Conservation (phyloP, 2,329 filamentous ascomycete genomes). For the Penicillium oxalicum region DNA sequence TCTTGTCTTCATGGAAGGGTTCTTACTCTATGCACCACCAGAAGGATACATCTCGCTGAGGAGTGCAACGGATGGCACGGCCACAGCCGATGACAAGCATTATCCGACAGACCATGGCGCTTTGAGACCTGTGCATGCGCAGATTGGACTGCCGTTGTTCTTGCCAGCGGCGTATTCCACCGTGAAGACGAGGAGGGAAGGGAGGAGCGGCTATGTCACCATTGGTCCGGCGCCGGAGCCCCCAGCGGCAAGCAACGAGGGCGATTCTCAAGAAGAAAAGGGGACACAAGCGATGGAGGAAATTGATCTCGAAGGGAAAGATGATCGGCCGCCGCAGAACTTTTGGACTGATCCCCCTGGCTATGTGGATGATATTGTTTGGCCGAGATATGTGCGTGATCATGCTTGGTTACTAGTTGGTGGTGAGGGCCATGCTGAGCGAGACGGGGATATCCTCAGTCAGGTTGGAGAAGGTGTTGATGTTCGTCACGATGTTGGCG, state of each 20-base stretch:
- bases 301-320: conserved; percentile 27
- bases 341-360: conserved; percentile 95
- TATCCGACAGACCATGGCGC: conserved; percentile 16
- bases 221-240: conserved; percentile 35
- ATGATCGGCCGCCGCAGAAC: conserved; percentile 52
- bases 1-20: conserved; percentile 78
- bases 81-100: background rate
- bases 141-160: conserved; percentile 71
- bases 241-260: background rate
- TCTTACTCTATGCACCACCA: conserved; percentile 66
- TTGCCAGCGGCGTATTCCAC: conserved; percentile 59
- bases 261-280: background rate
- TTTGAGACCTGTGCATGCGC: conserved; percentile 25
- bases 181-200: conserved; percentile 37
- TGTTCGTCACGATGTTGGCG: conserved; percentile 29
- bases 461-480: conserved; percentile 15
- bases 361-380: conserved; percentile 90
- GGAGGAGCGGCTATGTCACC: conserved; percentile 44
- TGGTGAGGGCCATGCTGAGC: conserved; percentile 56
- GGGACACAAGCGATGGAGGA: conserved; percentile 3
- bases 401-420: conserved; percentile 74
- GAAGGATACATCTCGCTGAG: background rate
- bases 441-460: conserved; percentile 39
- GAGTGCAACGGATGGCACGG: too few relatives aligned
- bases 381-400: conserved; percentile 83